These are phyloP conservation scores for Castanea crenata DNA, from an alignment of 306 rosid species.

Conservation along the genomic window DNA sequence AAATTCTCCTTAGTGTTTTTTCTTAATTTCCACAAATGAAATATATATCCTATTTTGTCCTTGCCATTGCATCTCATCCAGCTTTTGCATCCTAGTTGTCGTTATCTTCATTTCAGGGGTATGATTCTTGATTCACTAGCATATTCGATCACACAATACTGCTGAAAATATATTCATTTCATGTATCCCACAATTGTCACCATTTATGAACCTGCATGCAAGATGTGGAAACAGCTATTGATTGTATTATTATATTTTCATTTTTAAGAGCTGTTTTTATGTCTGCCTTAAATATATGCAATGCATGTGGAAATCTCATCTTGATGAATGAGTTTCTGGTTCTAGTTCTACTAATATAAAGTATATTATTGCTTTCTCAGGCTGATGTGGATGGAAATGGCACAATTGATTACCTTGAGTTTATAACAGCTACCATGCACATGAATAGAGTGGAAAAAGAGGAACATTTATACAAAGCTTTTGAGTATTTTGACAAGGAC, in stretches of 20 bases:
- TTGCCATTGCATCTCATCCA: not conserved
- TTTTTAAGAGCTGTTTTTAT: constrained; percentile 10
- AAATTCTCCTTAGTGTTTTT: too few species aligned
- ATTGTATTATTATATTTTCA: not conserved
- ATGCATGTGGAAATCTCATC: constrained; percentile 9
- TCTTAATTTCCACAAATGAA: not conserved
- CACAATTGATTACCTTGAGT: constrained; percentile 85
- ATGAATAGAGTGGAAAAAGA: constrained; percentile 94
- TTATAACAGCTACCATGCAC: constrained; percentile 96
- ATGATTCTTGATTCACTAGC: not conserved
- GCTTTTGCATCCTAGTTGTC: not conserved
- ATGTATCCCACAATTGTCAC: not conserved
- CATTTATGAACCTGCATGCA: not conserved
- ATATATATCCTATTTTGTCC: not conserved
- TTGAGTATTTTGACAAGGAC: constrained; percentile 87
- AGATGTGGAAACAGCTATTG: not conserved
- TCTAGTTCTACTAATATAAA: constrained; percentile 11
- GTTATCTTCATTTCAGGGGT: not conserved
- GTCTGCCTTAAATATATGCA: not conserved
- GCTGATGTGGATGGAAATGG: constrained; percentile 98
- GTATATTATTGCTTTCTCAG: constrained; percentile 43
- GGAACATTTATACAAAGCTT: constrained; percentile 88
- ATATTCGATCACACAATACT: not conserved
- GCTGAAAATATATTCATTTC: not conserved
- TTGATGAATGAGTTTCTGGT: constrained; percentile 7